Evolutionary conservation across 495 filamentous ascomycete genomes (phyloP), one percentile per base, ranked within the genome.

Genomic region (Letharia columbiana): DNA sequence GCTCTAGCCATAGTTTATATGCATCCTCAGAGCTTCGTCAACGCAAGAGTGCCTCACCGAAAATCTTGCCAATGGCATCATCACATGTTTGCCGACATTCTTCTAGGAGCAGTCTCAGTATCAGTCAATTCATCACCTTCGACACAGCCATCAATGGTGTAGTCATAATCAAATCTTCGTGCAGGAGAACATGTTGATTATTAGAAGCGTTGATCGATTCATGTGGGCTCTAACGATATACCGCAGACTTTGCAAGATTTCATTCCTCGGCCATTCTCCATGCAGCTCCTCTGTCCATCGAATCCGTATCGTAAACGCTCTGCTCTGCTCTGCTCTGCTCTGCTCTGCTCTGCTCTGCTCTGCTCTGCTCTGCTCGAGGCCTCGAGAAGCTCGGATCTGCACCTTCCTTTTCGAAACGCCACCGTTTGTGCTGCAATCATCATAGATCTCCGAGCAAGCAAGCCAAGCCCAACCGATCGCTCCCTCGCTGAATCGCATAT

Each of bases 401-500:
- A 18, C 5, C 8, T 35, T 11, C 15, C 33, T 33, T 35, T 57
- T 18, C 54, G 28, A 37, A 23, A 37, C 28, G 35, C 17, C 15
- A 6, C 54, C 33, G 31, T 10, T 18, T 18, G 33, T 10, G 9
- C 20, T 10, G 31, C 33, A 57, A 15, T 20, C 54, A 37, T 37
- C 15, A 37, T 20, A 4, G 12, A 3, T 57, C 15, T 33, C 23
- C 12, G 10, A 13, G 23, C 49, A 54, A 47, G 37, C 28, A 17
- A 56, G 33, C 33, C 13, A 20, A 57, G 33, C 54, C 54, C 37
- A 57, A 37, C 15, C 52, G 31, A 56, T 23, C 41, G 63, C 67
- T 63, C 42, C 64, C 62, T 66, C 63, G 67, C 63, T 69, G 59
- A 67, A 68, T 42, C 45, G 47, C 31, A 5, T 57, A 37, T 35